Evolutionary conservation across 1,139 yeast genomes (phyloP).

Genomic region (Candida dubliniensis): DNA sequence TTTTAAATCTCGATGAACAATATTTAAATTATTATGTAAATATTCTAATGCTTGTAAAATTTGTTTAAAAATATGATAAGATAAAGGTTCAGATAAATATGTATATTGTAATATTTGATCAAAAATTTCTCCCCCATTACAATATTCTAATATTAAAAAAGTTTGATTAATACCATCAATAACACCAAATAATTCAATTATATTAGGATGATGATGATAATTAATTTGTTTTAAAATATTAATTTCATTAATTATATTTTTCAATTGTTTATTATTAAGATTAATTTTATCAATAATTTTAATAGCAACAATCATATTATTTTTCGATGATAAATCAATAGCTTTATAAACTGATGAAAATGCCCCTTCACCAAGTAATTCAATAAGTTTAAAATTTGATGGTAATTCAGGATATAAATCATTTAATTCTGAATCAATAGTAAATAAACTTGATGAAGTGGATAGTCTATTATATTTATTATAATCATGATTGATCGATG

Average conservation of each 20-base stretch:
- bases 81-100: conserved; percentile 81
- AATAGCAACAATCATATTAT: conserved; percentile 59
- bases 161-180: conserved; percentile 57
- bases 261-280: conserved; percentile 47
- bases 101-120: conserved; percentile 91
- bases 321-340: conserved; percentile 28
- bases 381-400: conserved; percentile 21
- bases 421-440: conserved; percentile 14
- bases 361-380: conserved; percentile 77
- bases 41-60: conserved; percentile 80
- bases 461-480: too few species aligned
- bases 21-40: conserved; percentile 72
- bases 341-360: conserved; percentile 87
- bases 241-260: conserved; percentile 77
- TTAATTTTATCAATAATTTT: conserved; percentile 78
- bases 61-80: conserved; percentile 83
- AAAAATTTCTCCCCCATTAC: conserved; percentile 93
- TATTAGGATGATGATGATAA: conserved; percentile 64
- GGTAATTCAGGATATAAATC: conserved; percentile 27
- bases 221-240: conserved; percentile 72
- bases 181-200: conserved; percentile 70
- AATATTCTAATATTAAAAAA: conserved; percentile 79
- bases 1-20: conserved; percentile 93
- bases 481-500: too few species aligned
- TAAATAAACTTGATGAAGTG: conserved; percentile 6